Evolutionary conservation across 2,329 filamentous ascomycete species (phyloP), one percentile per base, ranked within the genome.

Genomic region (Magnaporthiopsis rhizophila): DNA sequence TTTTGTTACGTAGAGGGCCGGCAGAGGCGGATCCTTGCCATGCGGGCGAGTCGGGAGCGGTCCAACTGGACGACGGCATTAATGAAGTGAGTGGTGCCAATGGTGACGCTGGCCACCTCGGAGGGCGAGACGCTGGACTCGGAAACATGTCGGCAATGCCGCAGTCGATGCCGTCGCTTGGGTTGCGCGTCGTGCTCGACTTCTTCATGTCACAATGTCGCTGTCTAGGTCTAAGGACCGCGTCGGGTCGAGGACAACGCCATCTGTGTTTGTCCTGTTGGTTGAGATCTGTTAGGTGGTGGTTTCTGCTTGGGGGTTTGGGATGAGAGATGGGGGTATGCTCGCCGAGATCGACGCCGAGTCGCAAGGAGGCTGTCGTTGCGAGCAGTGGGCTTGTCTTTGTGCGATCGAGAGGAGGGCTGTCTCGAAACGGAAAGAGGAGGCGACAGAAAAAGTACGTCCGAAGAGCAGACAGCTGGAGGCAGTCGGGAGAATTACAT

Each of bases 51-150:
- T 2, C 81, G 77, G 1, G 76, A 70, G 8, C 75, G 74, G 66
- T 86, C 83, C 58, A 79, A 74, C 69, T 86, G 82, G 1, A 86
- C 75, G 2, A 86, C 81, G 12, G 83, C 83, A 66, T 86, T 86
- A 68, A 86, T 77, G 67, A 86, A 86, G 65, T 86, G 83, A 0
- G 83, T 86, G 1, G 80, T 83, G 63, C 82, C 82, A 66, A 84
- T 82, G 2, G 80, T 82, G 18, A 84, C 77, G 65, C 78, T 80
- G 18, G 79, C 77, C 26, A 84, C 74, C 5, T 77, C 70, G 0
- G 71, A 69, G 0, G 77, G 74, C 58, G 69, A 66, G 45, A 78
- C 71, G 7, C 66, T 63, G 18, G 74, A 70, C 0, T 72, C 68
- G 18, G 72, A 65, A 83, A 76, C 75, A 83, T 79, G 30, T 73